Base-by-base conservation (phyloP, 1,284 basidiomycete genomes). In the Tetrapyrgos nigripes region DNA sequence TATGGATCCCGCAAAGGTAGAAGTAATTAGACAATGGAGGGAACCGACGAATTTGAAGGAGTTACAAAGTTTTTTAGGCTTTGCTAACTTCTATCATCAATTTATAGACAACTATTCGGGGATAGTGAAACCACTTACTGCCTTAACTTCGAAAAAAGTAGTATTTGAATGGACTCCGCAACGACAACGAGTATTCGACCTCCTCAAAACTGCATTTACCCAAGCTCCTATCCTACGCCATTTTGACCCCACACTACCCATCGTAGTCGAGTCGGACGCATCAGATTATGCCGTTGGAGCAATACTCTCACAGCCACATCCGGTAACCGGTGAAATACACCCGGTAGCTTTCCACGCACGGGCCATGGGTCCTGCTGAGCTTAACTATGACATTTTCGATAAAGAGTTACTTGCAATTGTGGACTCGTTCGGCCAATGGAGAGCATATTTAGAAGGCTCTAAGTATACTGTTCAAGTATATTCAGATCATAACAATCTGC, bases 1-100 rank as follows among this genome's bases (percentile, higher is more conserved):
- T 6, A 82, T 83, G 79, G 73, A 79, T 52, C 64, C 67, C 0
- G 60, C 49, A 1, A 84, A 84, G 64, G 59, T 84, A 0, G 75
- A 59, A 46, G 65, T 58, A 10, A 61, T 72, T 2, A 17, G 43
- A 31, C 49, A 57, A 1, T 72, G 69, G 68, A 66, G 64, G 13
- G 52, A 3, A 0, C 67, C 63, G 0, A 62, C 10, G 17, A 65
- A 28, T 0, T 48, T 64, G 13, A 68, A 68, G 54, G 50, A 70
- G 49, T 61, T 71, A 0, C 60, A 62, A 64, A 59, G 58, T 6
- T 74, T 72, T 52, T 53, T 74, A 31, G 70, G 70, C 33, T 74
- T 74, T 50, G 50, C 57, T 6, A 75, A 75, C 55, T 76, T 73
- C 55, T 74, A 66, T 57, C 62, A 74, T 1, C 65, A 72, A n/a